phyloP scores from a whole-genome alignment of 371 early-diverging fungal genomes.

The Encephalitozoon romaleae region DNA sequence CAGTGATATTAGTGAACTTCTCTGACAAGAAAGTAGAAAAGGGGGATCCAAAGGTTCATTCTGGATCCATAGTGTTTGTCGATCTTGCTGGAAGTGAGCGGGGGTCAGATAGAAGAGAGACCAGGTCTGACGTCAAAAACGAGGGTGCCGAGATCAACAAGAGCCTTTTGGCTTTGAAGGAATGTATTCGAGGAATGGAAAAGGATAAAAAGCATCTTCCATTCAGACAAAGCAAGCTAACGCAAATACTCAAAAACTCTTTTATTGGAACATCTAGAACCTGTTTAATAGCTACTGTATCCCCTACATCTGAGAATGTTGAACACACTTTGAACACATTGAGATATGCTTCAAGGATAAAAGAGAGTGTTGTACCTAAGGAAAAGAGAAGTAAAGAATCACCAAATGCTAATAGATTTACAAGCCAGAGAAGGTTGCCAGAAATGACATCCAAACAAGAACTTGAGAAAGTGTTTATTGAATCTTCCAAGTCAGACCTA shows the following conservation, averaged over 20 bases:
- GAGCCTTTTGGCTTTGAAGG: constrained; percentile 82
- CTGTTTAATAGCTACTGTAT: constrained; percentile 89
- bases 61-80: constrained; percentile 68
- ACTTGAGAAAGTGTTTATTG: neutral
- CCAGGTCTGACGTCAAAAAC: constrained; percentile 76
- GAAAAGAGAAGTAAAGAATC: neutral
- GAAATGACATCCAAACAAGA: neutral
- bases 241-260: constrained; percentile 88
- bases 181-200: constrained; percentile 87
- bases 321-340: constrained; percentile 94
- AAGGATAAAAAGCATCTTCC: constrained; percentile 80
- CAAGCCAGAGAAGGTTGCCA: neutral
- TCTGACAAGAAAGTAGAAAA: neutral
- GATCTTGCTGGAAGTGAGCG: constrained; percentile 96
- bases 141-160: constrained; percentile 96
- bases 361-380: neutral
- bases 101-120: constrained; percentile 85
- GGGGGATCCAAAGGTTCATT: constrained; percentile 64
- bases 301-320: constrained; percentile 74
- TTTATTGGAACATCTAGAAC: constrained; percentile 88
- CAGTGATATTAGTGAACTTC: constrained; percentile 64
- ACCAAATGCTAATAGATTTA: neutral
- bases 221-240: constrained; percentile 87
- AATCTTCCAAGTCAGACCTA: neutral
- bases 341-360: constrained; percentile 69